Percentiles rank a stretch among this genome's conserved stretches.
Conservation (phyloP, 352 stramenopile species). For the Elongisporangium prolatum region DNA sequence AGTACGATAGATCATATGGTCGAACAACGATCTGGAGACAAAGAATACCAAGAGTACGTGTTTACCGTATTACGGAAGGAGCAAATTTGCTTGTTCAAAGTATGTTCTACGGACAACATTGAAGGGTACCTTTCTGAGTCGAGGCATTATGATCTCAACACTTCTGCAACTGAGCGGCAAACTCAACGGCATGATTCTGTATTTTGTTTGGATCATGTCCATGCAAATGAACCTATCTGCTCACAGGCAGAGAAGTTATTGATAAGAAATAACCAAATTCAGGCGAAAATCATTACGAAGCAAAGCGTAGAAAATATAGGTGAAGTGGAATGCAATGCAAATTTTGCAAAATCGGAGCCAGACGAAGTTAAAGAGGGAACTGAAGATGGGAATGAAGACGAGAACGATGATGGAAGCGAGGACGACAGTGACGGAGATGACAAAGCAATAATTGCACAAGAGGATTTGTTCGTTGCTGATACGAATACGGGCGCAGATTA, state of each 20-base stretch:
- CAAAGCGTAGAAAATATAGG: slow-evolving; percentile 1
- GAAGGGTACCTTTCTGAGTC: not conserved
- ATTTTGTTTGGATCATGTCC: not conserved
- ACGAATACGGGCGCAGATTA: slow-evolving; percentile 22
- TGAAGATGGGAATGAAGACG: slow-evolving; percentile 24
- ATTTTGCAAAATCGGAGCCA: slow-evolving; percentile 5
- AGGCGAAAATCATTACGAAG: not conserved
- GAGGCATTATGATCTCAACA: not conserved
- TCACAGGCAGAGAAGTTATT: not conserved
- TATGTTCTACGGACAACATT: slow-evolving; percentile 2
- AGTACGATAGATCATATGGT: not conserved
- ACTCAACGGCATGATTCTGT: not conserved
- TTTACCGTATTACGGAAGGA: slow-evolving; percentile 20
- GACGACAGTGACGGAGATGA: slow-evolving; percentile 23
- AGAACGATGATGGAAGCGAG: slow-evolving; percentile 41
- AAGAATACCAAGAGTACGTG: slow-evolving; percentile 32
- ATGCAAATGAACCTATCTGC: not conserved
- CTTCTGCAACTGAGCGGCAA: not conserved
- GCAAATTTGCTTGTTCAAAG: slow-evolving; percentile 25
- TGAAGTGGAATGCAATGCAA: slow-evolving; percentile 6
- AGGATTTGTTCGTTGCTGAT: slow-evolving; percentile 38
- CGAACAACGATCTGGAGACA: slow-evolving; percentile 15
- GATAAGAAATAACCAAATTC: not conserved
- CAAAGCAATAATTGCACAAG: slow-evolving; percentile 11
- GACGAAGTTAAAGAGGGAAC: slow-evolving; percentile 6